Base-by-base conservation (phyloP, 768 basidiomycete genomes). In the Rhodotorula paludigena region DNA sequence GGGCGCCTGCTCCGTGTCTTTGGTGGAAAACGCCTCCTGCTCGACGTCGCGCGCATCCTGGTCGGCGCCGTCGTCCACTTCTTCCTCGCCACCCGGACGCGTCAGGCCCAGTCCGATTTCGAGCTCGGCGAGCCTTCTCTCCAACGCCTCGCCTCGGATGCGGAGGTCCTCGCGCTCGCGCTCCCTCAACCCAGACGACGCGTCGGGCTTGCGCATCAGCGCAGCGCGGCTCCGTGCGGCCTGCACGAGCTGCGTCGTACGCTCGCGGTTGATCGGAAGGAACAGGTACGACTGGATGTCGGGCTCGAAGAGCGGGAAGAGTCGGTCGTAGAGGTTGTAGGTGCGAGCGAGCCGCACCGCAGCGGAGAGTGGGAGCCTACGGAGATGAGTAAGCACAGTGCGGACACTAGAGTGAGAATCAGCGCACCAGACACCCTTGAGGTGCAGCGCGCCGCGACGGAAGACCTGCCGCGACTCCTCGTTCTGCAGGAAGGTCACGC, bases 371-470 rank as follows among this genome's bases (percentile, higher is more conserved):
- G 68, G 68, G 9, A 64, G 42, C 63, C 64, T 60, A 45, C 6
- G n/a, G 7, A n/a, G 15, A 33, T 30, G 25, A 21, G 35, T 25
- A 9, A 60, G 45, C 25, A 15, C 9, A 11, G 42, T 21, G 42
- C 5, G 42, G 20, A 3, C 42, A 20, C 20, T 1, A 44, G 18
- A 3, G 18, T 10, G 42, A 21, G 20, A 8, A 14, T 6, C 8
- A 18, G 32, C 64, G 42, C 9, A 64, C 67, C 71, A 72, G 30
- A 72, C 71, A 32, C 71, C 71, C 53, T 54, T 72, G 33, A 72
- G 51, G 16, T 47, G 38, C 15, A 57, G 21, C 2, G 63, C 49
- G 5, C 71, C 71, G 15, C 39, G 39, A 7, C 60, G 51, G 55
- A 68, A 51, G 48, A 72, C 59, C 4, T 32, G 2, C 6, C 63